Evolutionary conservation across 306 rosid species (phyloP).

Genomic region (Rosa rugosa): DNA sequence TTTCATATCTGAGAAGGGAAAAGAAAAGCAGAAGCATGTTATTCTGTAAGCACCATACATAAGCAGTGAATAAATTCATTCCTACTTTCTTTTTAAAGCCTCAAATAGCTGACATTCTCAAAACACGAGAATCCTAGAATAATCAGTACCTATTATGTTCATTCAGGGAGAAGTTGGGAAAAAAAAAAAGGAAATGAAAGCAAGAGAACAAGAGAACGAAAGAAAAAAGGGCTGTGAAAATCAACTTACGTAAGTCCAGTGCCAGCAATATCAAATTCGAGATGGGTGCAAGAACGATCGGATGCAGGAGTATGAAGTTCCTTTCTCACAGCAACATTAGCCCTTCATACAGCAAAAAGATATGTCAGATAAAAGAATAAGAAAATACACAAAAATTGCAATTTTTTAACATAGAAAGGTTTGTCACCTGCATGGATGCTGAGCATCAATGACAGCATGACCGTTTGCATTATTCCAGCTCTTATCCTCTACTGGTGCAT

Average conservation of each 20-base stretch:
- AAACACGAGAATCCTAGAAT: not conserved
- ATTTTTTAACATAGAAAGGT: not conserved
- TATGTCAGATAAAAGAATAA: constrained; percentile 29
- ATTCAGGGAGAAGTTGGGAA: not conserved
- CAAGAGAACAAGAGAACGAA: not conserved
- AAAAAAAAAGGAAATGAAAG: not conserved
- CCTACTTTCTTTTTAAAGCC: constrained; percentile 10
- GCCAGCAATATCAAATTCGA: constrained; percentile 86
- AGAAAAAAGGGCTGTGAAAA: not conserved
- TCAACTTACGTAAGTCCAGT: constrained; percentile 72
- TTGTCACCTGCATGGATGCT: constrained; percentile 89
- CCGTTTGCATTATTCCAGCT: constrained; percentile 76
- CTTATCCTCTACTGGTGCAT: constrained; percentile 52
- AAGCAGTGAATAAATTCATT: constrained; percentile 2
- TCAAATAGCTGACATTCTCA: constrained; percentile 1
- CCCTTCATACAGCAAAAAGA: constrained; percentile 53
- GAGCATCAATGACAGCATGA: constrained; percentile 80
- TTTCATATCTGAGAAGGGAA: constrained; percentile 70
- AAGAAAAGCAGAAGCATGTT: constrained; percentile 14
- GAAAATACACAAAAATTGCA: constrained; percentile 14
- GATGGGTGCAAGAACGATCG: constrained; percentile 94
- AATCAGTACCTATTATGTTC: not conserved
- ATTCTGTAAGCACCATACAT: constrained; percentile 9
- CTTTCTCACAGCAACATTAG: constrained; percentile 85
- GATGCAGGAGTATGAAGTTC: constrained; percentile 87